Percentiles rank a stretch among this genome's conserved stretches.
These are phyloP conservation scores for Aspergillus leporis DNA, from an alignment of 495 filamentous ascomycete species.

Conservation along the genomic window DNA sequence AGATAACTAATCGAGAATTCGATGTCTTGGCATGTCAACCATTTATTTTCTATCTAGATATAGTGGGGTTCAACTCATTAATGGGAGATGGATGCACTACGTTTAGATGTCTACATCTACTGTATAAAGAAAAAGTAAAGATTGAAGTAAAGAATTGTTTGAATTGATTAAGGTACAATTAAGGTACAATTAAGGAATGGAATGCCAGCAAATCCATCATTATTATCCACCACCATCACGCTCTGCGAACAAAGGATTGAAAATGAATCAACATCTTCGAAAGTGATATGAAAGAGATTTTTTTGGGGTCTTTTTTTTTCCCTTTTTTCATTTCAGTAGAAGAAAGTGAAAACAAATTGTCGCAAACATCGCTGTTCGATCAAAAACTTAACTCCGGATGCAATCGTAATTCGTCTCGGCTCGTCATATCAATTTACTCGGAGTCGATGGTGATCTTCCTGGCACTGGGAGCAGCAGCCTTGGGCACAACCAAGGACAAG, in stretches of 20 bases:
- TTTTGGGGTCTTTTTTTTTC: not conserved
- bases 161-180: not conserved
- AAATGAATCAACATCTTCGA: not conserved
- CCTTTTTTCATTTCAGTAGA: not conserved
- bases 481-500: constrained; percentile 76
- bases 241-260: not conserved
- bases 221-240: not conserved
- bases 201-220: constrained; percentile 6
- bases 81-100: too few relatives aligned
- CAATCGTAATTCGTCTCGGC: constrained; percentile 1
- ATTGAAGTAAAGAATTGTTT: not conserved
- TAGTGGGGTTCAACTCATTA: too few relatives aligned
- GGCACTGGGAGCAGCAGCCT: constrained; percentile 55
- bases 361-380: not conserved
- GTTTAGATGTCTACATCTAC: not conserved
- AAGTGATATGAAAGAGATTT: not conserved
- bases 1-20: too few relatives aligned
- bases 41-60: too few relatives aligned
- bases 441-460: constrained; percentile 64
- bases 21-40: too few relatives aligned
- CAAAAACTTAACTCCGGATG: not conserved
- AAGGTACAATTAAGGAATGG: not conserved
- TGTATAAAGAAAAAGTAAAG: not conserved
- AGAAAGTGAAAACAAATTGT: not conserved
- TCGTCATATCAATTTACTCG: constrained; percentile 44